phyloP scores from a whole-genome alignment of 2,329 filamentous ascomycete species.

The Paraconiothyrium sp. region DNA sequence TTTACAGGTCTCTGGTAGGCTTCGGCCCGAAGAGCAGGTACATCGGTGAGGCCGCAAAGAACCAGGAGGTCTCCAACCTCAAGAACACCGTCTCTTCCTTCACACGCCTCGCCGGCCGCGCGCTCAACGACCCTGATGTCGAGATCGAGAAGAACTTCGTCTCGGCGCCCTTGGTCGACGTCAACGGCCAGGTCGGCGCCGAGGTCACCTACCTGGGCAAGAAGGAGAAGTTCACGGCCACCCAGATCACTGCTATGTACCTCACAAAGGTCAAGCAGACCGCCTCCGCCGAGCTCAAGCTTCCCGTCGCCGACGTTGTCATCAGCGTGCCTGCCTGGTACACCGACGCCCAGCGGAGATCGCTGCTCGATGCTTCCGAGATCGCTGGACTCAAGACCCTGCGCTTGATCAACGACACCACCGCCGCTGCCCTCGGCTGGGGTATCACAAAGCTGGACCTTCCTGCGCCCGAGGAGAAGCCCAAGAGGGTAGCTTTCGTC shows the following conservation, averaged over 20 bases:
- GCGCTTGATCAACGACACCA: conserved; percentile 97
- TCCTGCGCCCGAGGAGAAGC: conserved; percentile 87
- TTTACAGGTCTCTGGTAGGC: conserved; percentile 84
- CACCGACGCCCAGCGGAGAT: conserved; percentile 90
- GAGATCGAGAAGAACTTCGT: conserved; percentile 92
- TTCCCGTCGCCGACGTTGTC: conserved; percentile 91
- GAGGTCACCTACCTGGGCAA: conserved; percentile 93
- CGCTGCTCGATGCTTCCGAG: conserved; percentile 88
- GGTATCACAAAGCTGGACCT: conserved; percentile 98
- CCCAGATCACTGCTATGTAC: conserved; percentile 94
- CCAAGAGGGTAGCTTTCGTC: conserved; percentile 87
- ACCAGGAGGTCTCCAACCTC: conserved; percentile 98
- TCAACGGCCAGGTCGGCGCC: conserved; percentile 93
- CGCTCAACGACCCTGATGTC: conserved; percentile 88
- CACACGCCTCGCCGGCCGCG: conserved; percentile 90
- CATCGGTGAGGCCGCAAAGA: conserved; percentile 95
- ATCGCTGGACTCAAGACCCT: conserved; percentile 93
- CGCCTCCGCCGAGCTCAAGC: conserved; percentile 84
- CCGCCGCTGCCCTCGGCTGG: conserved; percentile 92
- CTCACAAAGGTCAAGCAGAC: conserved; percentile 93
- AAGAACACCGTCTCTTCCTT: conserved; percentile 97
- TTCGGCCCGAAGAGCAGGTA: conserved; percentile 95
- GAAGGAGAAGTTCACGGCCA: conserved; percentile 94
- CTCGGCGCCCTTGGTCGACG: conserved; percentile 84
- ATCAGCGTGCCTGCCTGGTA: conserved; percentile 97